Percentiles rank a stretch among this genome's conserved stretches.
Evolutionary conservation across 441 rosid genomes (phyloP).

Genomic region (Corymbia citriodora): DNA sequence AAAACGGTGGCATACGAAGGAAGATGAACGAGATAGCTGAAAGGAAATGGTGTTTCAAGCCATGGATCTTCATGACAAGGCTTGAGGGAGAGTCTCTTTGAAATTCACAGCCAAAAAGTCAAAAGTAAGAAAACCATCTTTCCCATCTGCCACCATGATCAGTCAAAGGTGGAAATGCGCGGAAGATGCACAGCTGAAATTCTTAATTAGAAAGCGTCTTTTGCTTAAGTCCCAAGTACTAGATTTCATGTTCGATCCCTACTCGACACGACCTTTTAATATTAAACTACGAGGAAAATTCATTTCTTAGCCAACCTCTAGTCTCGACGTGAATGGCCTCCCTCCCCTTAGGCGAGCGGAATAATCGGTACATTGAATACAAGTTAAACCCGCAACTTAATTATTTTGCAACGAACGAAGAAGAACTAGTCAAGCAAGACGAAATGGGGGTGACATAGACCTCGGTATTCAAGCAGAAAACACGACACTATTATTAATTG

Average conservation of each 20-base stretch:
- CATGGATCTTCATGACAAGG: not conserved
- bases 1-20: not conserved
- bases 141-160: not conserved
- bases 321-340: not conserved
- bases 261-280: no score
- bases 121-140: not conserved
- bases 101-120: not conserved
- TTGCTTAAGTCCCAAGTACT: not conserved
- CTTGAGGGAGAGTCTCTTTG: not conserved
- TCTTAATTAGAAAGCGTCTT: not conserved
- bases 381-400: not conserved
- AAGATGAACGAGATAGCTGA: not conserved
- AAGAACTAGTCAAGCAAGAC: not conserved
- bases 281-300: no score
- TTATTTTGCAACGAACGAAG: not conserved
- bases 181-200: not conserved
- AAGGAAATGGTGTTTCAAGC: not conserved
- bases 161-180: not conserved
- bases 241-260: not conserved
- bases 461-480: not conserved
- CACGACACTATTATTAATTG: not conserved
- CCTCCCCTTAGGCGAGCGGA: no score
- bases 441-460: not conserved
- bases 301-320: not conserved
- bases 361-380: not conserved